These are phyloP conservation scores for Acidiella bohemica DNA, from an alignment of 495 filamentous ascomycete genomes.

Conservation along the genomic window DNA sequence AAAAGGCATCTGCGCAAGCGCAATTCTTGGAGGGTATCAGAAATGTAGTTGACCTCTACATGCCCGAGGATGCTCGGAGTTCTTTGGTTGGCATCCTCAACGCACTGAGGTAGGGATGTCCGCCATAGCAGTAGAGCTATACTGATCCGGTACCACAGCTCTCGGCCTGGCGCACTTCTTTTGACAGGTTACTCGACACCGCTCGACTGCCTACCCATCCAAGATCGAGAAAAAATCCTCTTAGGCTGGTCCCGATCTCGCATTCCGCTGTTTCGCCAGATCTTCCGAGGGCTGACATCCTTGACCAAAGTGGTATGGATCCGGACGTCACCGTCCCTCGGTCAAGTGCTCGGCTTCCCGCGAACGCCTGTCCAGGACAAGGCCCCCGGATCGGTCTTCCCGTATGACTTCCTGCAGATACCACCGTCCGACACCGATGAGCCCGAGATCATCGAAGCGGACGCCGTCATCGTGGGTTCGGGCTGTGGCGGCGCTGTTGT, in stretches of 20 bases:
- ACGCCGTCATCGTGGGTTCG: slow-evolving; percentile 75
- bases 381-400: slow-evolving; percentile 39
- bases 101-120: slow-evolving; percentile 21
- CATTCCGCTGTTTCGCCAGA: slow-evolving; percentile 21
- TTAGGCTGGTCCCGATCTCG: slow-evolving; percentile 21
- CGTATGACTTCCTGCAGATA: slow-evolving; percentile 43
- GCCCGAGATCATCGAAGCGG: slow-evolving; percentile 51
- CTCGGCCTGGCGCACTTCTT: slow-evolving; percentile 23
- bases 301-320: slow-evolving; percentile 39
- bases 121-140: background rate
- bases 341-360: slow-evolving; percentile 47
- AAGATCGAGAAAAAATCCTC: slow-evolving; percentile 24
- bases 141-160: slow-evolving; percentile 8
- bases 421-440: slow-evolving; percentile 26
- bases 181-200: slow-evolving; percentile 26
- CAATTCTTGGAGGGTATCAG: slow-evolving; percentile 19
- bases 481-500: slow-evolving; percentile 78
- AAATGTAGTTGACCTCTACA: slow-evolving; percentile 13
- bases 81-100: slow-evolving; percentile 20
- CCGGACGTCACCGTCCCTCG: slow-evolving; percentile 43
- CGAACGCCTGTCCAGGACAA: slow-evolving; percentile 46
- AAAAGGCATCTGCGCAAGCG: slow-evolving; percentile 21
- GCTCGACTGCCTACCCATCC: slow-evolving; percentile 22
- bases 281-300: slow-evolving; percentile 21
- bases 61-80: slow-evolving; percentile 19